Base-by-base conservation (phyloP, 495 filamentous ascomycete genomes). In the Penicillium soppii region DNA sequence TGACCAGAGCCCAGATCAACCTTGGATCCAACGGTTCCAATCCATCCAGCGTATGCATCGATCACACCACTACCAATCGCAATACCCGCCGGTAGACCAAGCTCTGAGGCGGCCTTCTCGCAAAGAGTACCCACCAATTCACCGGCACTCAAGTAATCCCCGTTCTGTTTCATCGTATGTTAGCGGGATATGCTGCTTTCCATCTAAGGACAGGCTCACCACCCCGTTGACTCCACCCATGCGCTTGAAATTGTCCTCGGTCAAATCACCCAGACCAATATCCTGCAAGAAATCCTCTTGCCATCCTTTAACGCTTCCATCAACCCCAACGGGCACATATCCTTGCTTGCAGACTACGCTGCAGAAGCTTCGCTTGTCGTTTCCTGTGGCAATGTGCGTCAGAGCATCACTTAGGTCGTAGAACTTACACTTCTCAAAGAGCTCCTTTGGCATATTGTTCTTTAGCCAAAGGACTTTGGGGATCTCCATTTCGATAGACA, bases 401-500 rank as follows among this genome's bases (percentile, higher is more conserved):
- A 98, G 74, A n/a, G 88, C 94, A 69, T 98, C 94, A 0, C 84
- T 83, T 57, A 98, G 69, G 62, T 98, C 94, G 63, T 92, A 98
- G 65, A 98, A 98, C 63, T 95, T 96, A 82, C 92, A 96, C 47
- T 86, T 82, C 40, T 83, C 83, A 63, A 96, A 98, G 10, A 92
- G 74, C 48, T 94, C 89, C 43, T 84, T 76, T n/a, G 94, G 89
- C 94, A 98, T 97, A 69, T 97, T 78, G 63, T 95, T 94, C 78
- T 97, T 97, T 57, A 98, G 74, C 94, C 94, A 98, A 20, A 97
- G 76, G 1, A 96, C 90, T 64, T 98, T 98, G 20, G 94, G 94
- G 21, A 97, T 91, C 65, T 98, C 94, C 94, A 98, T 98, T 75
- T 98, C 94, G 56, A 95, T 88, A 59, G 89, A 95, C 94, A 98